Percentiles rank a stretch among this genome's conserved stretches.
Conservation (phyloP, 1,284 basidiomycete species). For the Ustilago esculenta region DNA sequence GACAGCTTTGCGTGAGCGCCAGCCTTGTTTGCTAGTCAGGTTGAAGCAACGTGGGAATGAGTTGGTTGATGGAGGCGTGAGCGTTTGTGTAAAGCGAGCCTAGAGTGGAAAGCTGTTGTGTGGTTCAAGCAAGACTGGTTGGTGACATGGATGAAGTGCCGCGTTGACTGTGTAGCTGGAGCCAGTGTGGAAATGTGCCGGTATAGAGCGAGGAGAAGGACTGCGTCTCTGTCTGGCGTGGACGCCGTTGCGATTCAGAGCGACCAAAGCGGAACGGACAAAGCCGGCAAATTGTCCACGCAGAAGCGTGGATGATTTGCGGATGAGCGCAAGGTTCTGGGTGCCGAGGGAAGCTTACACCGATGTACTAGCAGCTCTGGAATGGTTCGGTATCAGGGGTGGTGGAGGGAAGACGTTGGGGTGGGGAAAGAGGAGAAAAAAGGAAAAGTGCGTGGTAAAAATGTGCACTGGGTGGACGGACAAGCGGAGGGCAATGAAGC, state of each 20-base stretch:
- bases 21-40: background rate
- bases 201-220: too few species aligned
- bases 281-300: background rate
- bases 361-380: too few species aligned
- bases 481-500: background rate
- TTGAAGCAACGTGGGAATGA: too few species aligned
- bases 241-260: too few species aligned
- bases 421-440: background rate
- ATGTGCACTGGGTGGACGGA: conserved; percentile 5
- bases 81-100: background rate
- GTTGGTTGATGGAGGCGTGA: too few species aligned
- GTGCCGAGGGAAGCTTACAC: background rate
- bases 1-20: background rate
- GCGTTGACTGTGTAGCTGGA: background rate
- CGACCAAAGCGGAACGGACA: too few species aligned
- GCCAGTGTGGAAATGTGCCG: too few species aligned
- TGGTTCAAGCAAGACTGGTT: background rate
- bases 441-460: conserved; percentile 1
- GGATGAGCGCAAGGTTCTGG: conserved; percentile 4
- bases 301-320: background rate
- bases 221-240: too few species aligned
- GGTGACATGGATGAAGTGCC: background rate
- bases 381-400: too few species aligned
- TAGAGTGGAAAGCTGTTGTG: background rate
- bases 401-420: background rate